Evolutionary conservation across 495 filamentous ascomycete genomes (phyloP), one percentile per base, ranked within the genome.

Genomic region (Talaromyces nanjingensis): DNA sequence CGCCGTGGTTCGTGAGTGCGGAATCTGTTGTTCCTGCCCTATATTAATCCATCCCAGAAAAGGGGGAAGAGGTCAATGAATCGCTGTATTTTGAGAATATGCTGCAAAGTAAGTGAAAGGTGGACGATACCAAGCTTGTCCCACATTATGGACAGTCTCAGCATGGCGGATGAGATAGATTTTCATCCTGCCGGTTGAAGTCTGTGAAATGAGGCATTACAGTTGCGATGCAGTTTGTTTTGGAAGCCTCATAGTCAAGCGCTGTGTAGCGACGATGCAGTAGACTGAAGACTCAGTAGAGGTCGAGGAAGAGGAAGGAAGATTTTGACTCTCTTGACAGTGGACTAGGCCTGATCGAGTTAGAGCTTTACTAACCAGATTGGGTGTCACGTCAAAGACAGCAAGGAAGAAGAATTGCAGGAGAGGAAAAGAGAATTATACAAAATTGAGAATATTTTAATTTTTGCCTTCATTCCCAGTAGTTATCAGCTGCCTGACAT

Each of bases 91-190:
- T 18, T 39, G 9, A 59, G 12, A 16, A 16, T 5, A 59, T 24
- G 16, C 57, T 33, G 33, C 57, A 9, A 39, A 57, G 22, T 14
- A 56, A 29, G 53, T 29, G 53, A 29, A 25, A 56, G 53, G 27
- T 25, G 8, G 53, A 56, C 53, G 53, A 56, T 81, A 93, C 91
- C 89, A 91, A 62, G 87, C 69, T 59, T 85, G 81, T 37, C 87
- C 87, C 61, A 94, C 86, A 76, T 96, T 96, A 73, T 94, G 87
- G 52, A 93, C 87, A 4, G 92, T 93, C 74, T 96, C 92, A 64
- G 87, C 92, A 77, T 96, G 92, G 59, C 92, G 84, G 64, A 94
- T 86, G 57, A 96, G 83, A 70, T 90, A 83, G 54, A 96, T 74
- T 71, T 80, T 85, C 89, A 94, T 89, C 55, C 54, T 66, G 31